Conservation (phyloP, 345 rosid species). For the Trapa bicornis region DNA sequence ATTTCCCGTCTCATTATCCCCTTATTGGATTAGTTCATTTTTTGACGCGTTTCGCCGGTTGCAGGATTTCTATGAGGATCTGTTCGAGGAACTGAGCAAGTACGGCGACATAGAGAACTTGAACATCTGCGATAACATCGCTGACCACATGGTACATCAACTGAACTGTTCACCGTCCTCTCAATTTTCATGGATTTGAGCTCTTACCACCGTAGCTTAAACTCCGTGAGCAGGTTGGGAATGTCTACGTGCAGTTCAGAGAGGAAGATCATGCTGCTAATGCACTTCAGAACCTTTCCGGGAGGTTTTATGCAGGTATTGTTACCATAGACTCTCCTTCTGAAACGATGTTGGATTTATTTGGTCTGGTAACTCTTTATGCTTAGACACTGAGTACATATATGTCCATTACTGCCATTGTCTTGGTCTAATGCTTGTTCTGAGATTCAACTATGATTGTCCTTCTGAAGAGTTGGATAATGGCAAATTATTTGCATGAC, state of each 20-base stretch:
- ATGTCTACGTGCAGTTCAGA: constrained; percentile 48
- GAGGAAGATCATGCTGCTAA: constrained; percentile 54
- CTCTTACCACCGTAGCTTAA: too few species aligned
- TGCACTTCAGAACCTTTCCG: constrained; percentile 30
- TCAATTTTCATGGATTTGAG: neutral
- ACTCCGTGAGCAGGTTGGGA: constrained; percentile 31
- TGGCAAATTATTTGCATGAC: neutral
- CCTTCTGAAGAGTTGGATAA: neutral
- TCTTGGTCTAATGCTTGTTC: neutral
- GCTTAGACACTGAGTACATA: too few species aligned
- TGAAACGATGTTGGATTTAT: too few species aligned
- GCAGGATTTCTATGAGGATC: constrained; percentile 37
- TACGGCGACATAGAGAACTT: constrained; percentile 39
- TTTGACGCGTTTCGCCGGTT: neutral
- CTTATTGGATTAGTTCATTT: neutral
- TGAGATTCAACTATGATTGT: neutral
- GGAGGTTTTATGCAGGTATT: constrained; percentile 41
- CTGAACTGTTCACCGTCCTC: neutral
- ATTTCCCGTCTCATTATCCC: neutral
- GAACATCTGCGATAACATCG: constrained; percentile 46
- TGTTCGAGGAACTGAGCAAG: constrained; percentile 45
- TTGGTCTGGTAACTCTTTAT: too few species aligned
- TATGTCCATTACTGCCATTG: too few species aligned
- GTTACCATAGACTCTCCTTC: neutral
- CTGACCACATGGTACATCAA: constrained; percentile 38